Evolutionary conservation across 2,329 filamentous ascomycete species (phyloP), one percentile per base, ranked within the genome.

Genomic region (Rutstroemia sydowiana): DNA sequence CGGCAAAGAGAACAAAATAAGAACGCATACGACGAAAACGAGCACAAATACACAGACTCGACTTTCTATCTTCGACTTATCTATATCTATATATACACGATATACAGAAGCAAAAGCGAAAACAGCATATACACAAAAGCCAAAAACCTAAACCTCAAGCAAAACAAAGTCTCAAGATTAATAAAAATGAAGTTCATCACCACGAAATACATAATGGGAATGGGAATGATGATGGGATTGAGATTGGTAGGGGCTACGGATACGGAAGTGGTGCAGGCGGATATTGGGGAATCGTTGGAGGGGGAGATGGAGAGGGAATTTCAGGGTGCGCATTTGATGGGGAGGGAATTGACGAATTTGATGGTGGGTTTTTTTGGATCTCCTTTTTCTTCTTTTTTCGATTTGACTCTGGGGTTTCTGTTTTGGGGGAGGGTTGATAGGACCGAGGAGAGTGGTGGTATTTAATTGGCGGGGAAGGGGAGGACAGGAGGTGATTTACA

Each of bases 271-370:
- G 36, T 10, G 16, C n/a, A n/a, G n/a, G n/a, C n/a, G n/a, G n/a
- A n/a, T n/a, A n/a, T n/a, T n/a, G 36, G 14, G 36, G 13, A 18
- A 9, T 14, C 5, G 34, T 49, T 49, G 42, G 42, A 44, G 14
- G 26, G n/a, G n/a, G 28, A 44, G 42, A 30, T 41, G 39, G 20
- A 8, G 39, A 21, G 18, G 18, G 39, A 41, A 21, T 41, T 41
- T 41, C 39, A 41, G 23, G 28, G 45, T 16, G 31, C 7, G 2
- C 16, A 36, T 9, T 28, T 50, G 23, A 23, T 34, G 31, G 40
- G 48, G 31, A 50, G 48, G 13, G 40, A 41, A n/a, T 26, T 50
- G 28, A 34, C 21, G 41, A 50, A 50, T 50, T 50, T 50, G 16
- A 41, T 44, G 48, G 48, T 50, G 18, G 18, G 31, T 50, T 37